A percentile compares a stretch with the other conserved stretches of the same genome.
These are phyloP conservation scores for Boletus rex-veris DNA, from an alignment of 768 basidiomycete species.

Conservation along the genomic window DNA sequence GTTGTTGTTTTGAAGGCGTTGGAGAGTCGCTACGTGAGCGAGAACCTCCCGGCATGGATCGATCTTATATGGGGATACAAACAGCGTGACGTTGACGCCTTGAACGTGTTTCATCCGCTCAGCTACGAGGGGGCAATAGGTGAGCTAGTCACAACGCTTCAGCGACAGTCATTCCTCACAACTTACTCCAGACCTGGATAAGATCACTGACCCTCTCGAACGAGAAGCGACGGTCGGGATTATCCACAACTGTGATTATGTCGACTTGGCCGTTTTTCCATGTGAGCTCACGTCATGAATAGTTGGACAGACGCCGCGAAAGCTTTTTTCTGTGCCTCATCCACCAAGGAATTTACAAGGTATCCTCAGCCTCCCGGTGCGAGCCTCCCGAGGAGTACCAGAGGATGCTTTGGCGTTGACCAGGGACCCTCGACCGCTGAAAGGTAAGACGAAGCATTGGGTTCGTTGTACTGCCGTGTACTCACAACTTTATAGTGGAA, in stretches of 20 bases:
- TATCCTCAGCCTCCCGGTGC: conserved; percentile 66
- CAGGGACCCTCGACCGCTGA: conserved; percentile 54
- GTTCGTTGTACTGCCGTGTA: neutral
- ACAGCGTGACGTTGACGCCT: conserved; percentile 69
- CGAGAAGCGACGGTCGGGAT: conserved; percentile 92
- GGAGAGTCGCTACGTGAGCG: conserved; percentile 84
- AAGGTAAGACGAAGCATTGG: conserved; percentile 39
- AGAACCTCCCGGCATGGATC: conserved; percentile 84
- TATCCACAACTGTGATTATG: conserved; percentile 83
- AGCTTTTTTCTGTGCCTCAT: conserved; percentile 76
- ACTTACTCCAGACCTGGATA: conserved; percentile 63
- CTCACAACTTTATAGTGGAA: conserved; percentile 33
- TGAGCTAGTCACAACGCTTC: conserved; percentile 20
- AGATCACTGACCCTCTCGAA: conserved; percentile 82
- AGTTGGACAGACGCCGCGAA: conserved; percentile 92
- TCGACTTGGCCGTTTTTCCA: neutral
- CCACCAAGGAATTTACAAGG: conserved; percentile 73
- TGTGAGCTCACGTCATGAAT: conserved; percentile 1
- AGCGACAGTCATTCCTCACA: neutral
- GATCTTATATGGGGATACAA: conserved; percentile 91
- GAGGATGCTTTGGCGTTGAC: conserved; percentile 74
- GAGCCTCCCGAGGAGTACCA: conserved; percentile 70
- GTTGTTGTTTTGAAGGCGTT: conserved; percentile 52
- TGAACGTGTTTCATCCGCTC: conserved; percentile 89
- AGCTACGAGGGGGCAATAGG: conserved; percentile 92